A percentile compares a stretch with the other conserved stretches of the same genome.
Evolutionary conservation across 202 grass and related monocot genomes (phyloP).

Genomic region (Cymbopogon flexuosus): DNA sequence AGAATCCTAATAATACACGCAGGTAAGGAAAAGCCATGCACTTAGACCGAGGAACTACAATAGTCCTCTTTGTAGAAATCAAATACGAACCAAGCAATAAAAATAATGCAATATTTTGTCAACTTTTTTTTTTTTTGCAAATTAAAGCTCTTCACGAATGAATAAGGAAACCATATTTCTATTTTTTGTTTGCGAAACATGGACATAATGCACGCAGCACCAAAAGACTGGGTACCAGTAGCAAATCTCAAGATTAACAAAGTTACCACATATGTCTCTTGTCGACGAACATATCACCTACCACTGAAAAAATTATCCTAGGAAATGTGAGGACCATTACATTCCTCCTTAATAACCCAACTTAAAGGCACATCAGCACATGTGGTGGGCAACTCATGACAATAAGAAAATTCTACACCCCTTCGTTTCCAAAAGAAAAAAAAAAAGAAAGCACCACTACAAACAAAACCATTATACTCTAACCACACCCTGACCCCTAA

Average conservation of each 20-base stretch:
- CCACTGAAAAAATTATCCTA: not conserved
- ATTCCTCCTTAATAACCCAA: not conserved
- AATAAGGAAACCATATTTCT: too few relatives aligned
- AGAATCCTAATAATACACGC: too few relatives aligned
- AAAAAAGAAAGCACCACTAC: not conserved
- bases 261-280: not conserved
- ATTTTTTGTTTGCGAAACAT: too few relatives aligned
- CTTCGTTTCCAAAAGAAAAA: not conserved
- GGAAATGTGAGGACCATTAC: not conserved
- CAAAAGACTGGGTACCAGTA: not conserved
- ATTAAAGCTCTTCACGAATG: not conserved
- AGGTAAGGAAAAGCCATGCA: too few relatives aligned
- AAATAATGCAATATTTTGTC: not conserved
- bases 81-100: not conserved
- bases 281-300: too few relatives aligned
- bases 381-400: not conserved
- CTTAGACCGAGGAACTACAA: too few relatives aligned
- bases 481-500: slow-evolving; percentile 29
- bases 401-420: not conserved
- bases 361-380: not conserved
- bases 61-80: not conserved
- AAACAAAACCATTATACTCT: slow-evolving; percentile 20
- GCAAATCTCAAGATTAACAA: not conserved
- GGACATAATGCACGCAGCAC: too few relatives aligned
- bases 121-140: not conserved